phyloP scores from a whole-genome alignment of 2,329 filamentous ascomycete genomes.

The Clarireedia sp. region DNA sequence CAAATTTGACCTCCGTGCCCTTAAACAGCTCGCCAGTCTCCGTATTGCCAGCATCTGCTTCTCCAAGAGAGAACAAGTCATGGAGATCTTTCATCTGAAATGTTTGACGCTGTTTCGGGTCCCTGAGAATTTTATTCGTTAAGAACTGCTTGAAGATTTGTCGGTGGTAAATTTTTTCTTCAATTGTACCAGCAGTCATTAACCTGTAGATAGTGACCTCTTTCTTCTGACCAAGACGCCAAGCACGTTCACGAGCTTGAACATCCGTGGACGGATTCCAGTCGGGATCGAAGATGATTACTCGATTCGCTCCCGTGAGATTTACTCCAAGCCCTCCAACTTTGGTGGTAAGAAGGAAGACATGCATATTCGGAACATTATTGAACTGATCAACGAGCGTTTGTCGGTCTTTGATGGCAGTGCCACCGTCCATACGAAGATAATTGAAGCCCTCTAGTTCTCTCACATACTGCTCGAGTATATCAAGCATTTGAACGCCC shows the following conservation, averaged over 20 bases:
- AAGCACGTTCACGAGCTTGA: slow-evolving; percentile 89
- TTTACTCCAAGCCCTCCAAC: slow-evolving; percentile 93
- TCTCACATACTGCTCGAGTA: slow-evolving; percentile 74
- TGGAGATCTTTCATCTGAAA: slow-evolving; percentile 87
- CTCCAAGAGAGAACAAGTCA: slow-evolving; percentile 78
- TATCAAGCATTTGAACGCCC: slow-evolving; percentile 90
- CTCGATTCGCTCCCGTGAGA: slow-evolving; percentile 85
- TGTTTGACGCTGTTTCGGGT: slow-evolving; percentile 85
- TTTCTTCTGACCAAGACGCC: slow-evolving; percentile 89
- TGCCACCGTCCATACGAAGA: slow-evolving; percentile 88
- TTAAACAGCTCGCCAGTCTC: slow-evolving; percentile 83
- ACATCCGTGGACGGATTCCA: slow-evolving; percentile 98
- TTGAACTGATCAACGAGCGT: slow-evolving; percentile 91
- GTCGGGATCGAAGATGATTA: slow-evolving; percentile 97
- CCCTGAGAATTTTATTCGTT: slow-evolving; percentile 90
- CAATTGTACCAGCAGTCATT: slow-evolving; percentile 97
- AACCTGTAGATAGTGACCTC: slow-evolving; percentile 94
- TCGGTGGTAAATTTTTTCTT: slow-evolving; percentile 98
- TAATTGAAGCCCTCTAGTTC: slow-evolving; percentile 64
- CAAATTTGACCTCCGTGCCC: slow-evolving; percentile 70
- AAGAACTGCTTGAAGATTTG: slow-evolving; percentile 99
- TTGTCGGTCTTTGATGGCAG: slow-evolving; percentile 82
- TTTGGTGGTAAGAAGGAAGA: slow-evolving; percentile 92
- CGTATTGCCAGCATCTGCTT: slow-evolving; percentile 59
- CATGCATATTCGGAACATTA: slow-evolving; percentile 64